Evolutionary conservation across 495 filamentous ascomycete genomes (phyloP).

Genomic region (Xylaria bambusicola): DNA sequence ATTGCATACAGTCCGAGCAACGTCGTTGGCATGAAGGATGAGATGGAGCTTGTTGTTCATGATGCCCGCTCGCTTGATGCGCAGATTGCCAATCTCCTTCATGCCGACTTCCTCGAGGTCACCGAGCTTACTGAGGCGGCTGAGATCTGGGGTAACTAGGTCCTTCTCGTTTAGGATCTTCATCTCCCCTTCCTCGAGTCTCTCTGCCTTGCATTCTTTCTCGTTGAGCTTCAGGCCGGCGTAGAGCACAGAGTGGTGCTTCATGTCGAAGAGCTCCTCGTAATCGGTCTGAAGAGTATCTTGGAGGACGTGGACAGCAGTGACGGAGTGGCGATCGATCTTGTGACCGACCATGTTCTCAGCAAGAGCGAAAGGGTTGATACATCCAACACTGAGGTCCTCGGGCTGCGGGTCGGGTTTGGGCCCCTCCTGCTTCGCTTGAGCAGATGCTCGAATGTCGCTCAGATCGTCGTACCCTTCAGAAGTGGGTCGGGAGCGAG

Average conservation of each 20-base stretch:
- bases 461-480: slow-evolving; percentile 30
- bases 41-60: slow-evolving; percentile 41
- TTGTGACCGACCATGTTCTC: slow-evolving; percentile 41
- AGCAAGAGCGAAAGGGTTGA: slow-evolving; percentile 43
- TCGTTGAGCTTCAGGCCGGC: slow-evolving; percentile 40
- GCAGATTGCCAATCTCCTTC: slow-evolving; percentile 29
- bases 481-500: slow-evolving; percentile 25
- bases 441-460: slow-evolving; percentile 16
- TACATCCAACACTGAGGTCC: slow-evolving; percentile 36
- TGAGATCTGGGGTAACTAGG: slow-evolving; percentile 39
- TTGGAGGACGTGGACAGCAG: slow-evolving; percentile 30
- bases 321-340: slow-evolving; percentile 30
- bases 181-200: slow-evolving; percentile 32
- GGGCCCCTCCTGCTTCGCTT: slow-evolving; percentile 23
- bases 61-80: slow-evolving; percentile 38
- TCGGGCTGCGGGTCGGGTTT: slow-evolving; percentile 39
- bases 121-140: slow-evolving; percentile 29
- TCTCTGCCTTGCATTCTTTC: slow-evolving; percentile 32
- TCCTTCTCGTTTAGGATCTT: slow-evolving; percentile 40
- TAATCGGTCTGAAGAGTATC: slow-evolving; percentile 45
- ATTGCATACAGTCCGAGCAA: slow-evolving; percentile 34
- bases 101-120: slow-evolving; percentile 38
- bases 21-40: slow-evolving; percentile 26
- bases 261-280: slow-evolving; percentile 45
- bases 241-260: slow-evolving; percentile 38